Conservation (phyloP, 306 rosid species). For the Quercus wislizeni region DNA sequence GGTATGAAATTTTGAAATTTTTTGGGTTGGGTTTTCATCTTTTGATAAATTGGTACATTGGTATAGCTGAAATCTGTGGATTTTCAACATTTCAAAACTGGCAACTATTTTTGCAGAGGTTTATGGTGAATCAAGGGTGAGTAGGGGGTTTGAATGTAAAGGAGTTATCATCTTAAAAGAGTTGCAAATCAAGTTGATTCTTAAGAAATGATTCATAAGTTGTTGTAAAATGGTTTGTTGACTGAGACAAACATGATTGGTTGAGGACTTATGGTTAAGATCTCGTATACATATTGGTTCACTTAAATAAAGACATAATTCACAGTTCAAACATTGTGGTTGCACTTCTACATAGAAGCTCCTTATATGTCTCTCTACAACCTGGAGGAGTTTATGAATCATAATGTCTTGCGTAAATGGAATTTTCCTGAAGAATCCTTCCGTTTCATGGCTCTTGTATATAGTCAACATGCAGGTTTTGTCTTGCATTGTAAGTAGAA, state of each 20-base stretch:
- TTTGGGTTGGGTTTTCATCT: too few species aligned
- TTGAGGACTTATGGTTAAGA: neutral
- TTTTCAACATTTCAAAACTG: slow-evolving; percentile 67
- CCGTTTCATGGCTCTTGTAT: neutral
- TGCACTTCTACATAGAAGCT: neutral
- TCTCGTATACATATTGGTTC: neutral
- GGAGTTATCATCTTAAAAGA: neutral
- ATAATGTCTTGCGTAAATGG: neutral
- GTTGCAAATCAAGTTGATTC: neutral
- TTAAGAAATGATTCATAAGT: neutral
- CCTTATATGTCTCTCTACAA: neutral
- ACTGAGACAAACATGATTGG: neutral
- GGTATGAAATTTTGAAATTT: too few species aligned
- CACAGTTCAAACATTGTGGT: neutral
- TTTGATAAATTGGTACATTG: too few species aligned
- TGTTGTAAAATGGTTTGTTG: neutral
- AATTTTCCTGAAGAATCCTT: too few species aligned
- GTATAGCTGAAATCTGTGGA: neutral
- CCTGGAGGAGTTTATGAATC: neutral
- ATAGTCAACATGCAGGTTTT: neutral
- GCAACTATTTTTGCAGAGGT: slow-evolving; percentile 64
- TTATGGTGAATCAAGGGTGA: slow-evolving; percentile 47
- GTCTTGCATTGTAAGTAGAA: neutral
- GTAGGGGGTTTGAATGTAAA: neutral
- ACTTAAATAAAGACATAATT: neutral